phyloP scores from a whole-genome alignment of 2,329 filamentous ascomycete species.

The Pseudopyricularia cyperi region DNA sequence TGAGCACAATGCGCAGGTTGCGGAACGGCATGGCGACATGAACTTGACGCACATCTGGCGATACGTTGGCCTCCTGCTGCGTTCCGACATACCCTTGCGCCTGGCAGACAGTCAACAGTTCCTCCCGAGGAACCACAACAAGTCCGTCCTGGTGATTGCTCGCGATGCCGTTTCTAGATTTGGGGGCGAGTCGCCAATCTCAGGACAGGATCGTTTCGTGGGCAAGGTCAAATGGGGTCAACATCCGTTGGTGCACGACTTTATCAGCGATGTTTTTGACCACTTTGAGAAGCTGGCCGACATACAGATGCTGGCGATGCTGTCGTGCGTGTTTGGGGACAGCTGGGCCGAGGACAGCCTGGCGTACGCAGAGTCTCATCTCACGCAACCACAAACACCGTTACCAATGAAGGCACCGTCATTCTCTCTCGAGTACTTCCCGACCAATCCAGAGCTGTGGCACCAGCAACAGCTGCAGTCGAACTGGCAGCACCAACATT shows the following conservation, averaged over 20 bases:
- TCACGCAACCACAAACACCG: conserved; percentile 47
- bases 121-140: conserved; percentile 29
- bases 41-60: conserved; percentile 77
- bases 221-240: conserved; percentile 56
- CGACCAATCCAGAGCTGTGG: conserved; percentile 35
- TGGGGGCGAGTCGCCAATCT: conserved; percentile 6
- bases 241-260: conserved; percentile 48
- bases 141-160: conserved; percentile 55
- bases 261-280: conserved; percentile 48
- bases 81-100: conserved; percentile 61
- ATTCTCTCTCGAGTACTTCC: conserved; percentile 55
- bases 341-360: conserved; percentile 45
- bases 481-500: conserved; percentile 16
- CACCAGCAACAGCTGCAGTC: conserved; percentile 5
- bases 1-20: conserved; percentile 68
- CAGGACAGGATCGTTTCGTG: conserved; percentile 21
- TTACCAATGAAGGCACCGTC: conserved; percentile 52
- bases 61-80: conserved; percentile 64
- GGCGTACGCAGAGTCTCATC: conserved; percentile 42
- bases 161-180: conserved; percentile 41
- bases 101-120: conserved; percentile 29
- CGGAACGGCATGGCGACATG: conserved; percentile 52
- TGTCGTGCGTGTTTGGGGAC: conserved; percentile 57
- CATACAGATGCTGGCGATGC: conserved; percentile 59
- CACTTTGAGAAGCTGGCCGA: conserved; percentile 51